Evolutionary conservation across 495 filamentous ascomycete genomes (phyloP).

Genomic region (Neurospora terricola): DNA sequence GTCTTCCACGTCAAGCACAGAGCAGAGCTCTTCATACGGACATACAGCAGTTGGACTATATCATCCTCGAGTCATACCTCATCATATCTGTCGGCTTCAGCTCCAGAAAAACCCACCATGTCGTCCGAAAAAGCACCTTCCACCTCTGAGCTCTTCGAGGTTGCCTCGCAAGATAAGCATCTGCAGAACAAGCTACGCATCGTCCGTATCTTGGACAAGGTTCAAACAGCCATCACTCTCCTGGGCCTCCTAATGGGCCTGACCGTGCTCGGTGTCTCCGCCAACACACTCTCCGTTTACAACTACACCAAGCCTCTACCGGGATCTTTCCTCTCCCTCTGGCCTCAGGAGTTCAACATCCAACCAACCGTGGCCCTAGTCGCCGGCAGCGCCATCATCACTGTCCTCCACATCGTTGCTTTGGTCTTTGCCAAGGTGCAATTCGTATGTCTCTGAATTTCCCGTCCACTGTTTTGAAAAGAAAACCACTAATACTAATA

Average conservation of each 20-base stretch:
- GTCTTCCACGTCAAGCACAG: neutral
- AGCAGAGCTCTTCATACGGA: neutral
- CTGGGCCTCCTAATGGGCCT: conserved; percentile 40
- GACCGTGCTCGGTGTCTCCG: conserved; percentile 38
- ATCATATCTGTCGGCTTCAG: neutral
- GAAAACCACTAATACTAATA: neutral
- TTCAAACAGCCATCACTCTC: conserved; percentile 33
- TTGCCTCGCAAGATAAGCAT: conserved; percentile 26
- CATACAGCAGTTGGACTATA: neutral
- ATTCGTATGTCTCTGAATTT: conserved; percentile 18
- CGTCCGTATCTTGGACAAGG: conserved; percentile 30
- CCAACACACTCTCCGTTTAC: conserved; percentile 39
- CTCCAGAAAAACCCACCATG: neutral
- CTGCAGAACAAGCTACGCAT: conserved; percentile 26
- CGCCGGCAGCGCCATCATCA: conserved; percentile 32
- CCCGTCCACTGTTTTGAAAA: neutral
- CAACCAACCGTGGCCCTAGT: conserved; percentile 41
- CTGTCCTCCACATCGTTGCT: conserved; percentile 32
- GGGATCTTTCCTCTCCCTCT: conserved; percentile 36
- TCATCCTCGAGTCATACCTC: neutral
- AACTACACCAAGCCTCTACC: conserved; percentile 29
- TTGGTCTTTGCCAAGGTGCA: conserved; percentile 32
- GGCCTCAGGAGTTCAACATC: conserved; percentile 42
- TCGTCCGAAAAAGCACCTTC: conserved; percentile 5
- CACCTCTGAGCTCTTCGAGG: conserved; percentile 24